Base-by-base conservation (phyloP, 2,329 filamentous ascomycete genomes). In the Elsinoe necatrix region DNA sequence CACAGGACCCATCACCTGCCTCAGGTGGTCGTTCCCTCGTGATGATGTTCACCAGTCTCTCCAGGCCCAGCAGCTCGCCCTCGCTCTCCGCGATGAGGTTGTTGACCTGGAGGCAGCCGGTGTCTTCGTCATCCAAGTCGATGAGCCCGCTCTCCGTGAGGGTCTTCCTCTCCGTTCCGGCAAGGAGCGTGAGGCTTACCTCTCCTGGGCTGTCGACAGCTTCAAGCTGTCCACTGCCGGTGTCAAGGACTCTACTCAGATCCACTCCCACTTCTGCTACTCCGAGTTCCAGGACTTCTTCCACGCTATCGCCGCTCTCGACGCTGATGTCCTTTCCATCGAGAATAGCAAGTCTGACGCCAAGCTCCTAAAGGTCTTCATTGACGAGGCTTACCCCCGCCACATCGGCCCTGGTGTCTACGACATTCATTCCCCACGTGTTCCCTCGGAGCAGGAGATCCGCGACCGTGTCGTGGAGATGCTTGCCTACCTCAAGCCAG, bases 231-330 rank as follows among this genome's bases (percentile, higher is more conserved):
- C 92, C 64, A 95, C 91, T 67, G 85, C 90, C 60, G 93, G 90
- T 73, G 92, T 98, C 61, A 78, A 90, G 77, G 89, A 98, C 76
- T 88, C 86, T 59, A 98, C 93, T 65, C 93, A 98, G 83, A 96
- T 98, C 75, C 93, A 98, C 86, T 96, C 91, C 63, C 93, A 98
- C 82, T 98, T 98, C 88, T 98, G 93, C 77, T 98, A 98, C 86
- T 97, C 93, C 55, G 93, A 98, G 83, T 98, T 98, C 89, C 93
- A 98, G 80, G 93, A 98, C 82, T 98, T 98, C 84, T 98, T 98
- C 90, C 89, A 97, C 78, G 93, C 93, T 77, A 98, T 98, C 68
- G 89, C 93, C 63, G 92, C 93, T 61, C 86, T 98, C 63, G 93
- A 98, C 73, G 92, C 93, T 62, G 93, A 98, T 77, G 93, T 98